Evolutionary conservation across 441 rosid species (phyloP).

Genomic region (Capsella rubella): DNA sequence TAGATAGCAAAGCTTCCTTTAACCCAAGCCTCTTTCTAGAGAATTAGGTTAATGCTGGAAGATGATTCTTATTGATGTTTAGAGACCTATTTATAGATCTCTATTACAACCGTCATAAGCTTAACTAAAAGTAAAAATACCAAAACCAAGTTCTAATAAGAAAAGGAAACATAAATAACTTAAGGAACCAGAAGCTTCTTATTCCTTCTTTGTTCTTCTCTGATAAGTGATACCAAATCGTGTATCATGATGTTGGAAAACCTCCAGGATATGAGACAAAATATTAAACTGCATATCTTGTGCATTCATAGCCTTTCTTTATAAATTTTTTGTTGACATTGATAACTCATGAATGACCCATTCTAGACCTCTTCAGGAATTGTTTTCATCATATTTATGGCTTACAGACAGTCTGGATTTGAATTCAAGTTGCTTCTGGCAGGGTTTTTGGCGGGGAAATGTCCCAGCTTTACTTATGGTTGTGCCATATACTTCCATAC

Average conservation of each 20-base stretch:
- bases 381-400: background rate
- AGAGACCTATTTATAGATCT: no score
- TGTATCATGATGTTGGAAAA: background rate
- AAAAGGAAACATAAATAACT: no score
- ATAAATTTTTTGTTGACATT: background rate
- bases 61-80: no score
- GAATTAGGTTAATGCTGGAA: no score
- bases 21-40: no score
- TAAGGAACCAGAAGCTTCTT: no score
- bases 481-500: conserved; percentile 20
- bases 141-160: no score
- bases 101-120: no score
- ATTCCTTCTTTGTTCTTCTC: no score
- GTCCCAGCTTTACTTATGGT: conserved; percentile 28
- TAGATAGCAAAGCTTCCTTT: no score
- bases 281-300: background rate
- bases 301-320: background rate
- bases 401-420: background rate
- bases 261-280: background rate
- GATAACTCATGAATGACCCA: background rate
- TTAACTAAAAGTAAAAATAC: no score
- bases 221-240: no score
- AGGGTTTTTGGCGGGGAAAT: conserved; percentile 29
- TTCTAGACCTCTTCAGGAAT: background rate
- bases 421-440: background rate